Conservation (phyloP, 164 flowering plant species). For the Kalanchoe fedtschenkoi region DNA sequence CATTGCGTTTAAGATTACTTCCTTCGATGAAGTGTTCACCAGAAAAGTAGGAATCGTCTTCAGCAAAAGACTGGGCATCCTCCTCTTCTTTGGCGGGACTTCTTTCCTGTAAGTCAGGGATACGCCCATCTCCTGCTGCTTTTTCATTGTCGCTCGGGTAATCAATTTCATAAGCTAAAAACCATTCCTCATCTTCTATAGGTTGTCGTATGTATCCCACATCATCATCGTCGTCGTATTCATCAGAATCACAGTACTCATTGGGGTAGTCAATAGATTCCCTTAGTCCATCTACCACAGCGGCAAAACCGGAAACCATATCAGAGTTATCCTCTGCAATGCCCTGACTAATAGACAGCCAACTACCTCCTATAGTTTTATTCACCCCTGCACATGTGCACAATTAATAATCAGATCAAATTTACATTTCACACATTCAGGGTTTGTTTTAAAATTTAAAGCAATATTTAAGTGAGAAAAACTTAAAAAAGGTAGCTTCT, state of each 20-base stretch:
- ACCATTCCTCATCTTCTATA: conserved; percentile 98
- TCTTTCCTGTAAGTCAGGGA: conserved; percentile 70
- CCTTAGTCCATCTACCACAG: conserved; percentile 85
- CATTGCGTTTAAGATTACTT: conserved; percentile 42
- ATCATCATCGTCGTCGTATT: conserved; percentile 94
- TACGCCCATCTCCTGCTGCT: conserved; percentile 72
- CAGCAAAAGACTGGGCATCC: conserved; percentile 93
- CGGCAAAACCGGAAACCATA: conserved; percentile 92
- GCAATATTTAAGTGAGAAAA: too few relatives aligned
- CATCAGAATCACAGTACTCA: conserved; percentile 99
- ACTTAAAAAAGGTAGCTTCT: neutral
- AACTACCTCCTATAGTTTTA: conserved; percentile 61
- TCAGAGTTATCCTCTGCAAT: conserved; percentile 87
- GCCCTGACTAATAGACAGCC: conserved; percentile 96
- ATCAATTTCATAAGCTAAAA: conserved; percentile 96
- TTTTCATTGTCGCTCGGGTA: conserved; percentile 97
- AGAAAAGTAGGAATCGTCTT: conserved; percentile 91
- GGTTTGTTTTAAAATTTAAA: too few relatives aligned
- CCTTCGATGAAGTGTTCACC: conserved; percentile 65
- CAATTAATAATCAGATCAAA: neutral
- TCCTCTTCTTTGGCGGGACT: conserved; percentile 64
- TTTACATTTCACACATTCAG: neutral
- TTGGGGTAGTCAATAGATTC: conserved; percentile 85
- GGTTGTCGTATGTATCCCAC: conserved; percentile 96
- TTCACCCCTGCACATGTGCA: conserved; percentile 46